phyloP scores from a whole-genome alignment of 441 rosid genomes.

The Pelargonium exstipulatum region DNA sequence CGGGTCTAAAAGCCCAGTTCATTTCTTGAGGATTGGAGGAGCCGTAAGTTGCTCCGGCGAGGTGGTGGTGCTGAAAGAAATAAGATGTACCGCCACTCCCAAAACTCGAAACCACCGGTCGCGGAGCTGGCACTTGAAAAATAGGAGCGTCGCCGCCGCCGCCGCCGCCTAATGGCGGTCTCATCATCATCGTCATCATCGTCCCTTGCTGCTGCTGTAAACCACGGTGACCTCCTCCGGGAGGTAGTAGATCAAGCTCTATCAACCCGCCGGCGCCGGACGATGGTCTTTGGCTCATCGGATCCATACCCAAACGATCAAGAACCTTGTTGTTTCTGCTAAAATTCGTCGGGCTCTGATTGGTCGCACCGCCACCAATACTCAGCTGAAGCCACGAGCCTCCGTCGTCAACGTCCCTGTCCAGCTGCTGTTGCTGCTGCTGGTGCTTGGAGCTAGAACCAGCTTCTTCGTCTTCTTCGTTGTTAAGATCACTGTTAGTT shows the following conservation, averaged over 20 bases:
- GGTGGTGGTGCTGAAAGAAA: conserved; percentile 46
- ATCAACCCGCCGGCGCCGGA: conserved; percentile 29
- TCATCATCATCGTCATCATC: no score
- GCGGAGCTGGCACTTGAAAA: conserved; percentile 31
- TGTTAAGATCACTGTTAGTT: conserved; percentile 46
- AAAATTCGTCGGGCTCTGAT: no score
- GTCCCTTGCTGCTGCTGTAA: no score
- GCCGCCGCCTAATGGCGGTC: background rate
- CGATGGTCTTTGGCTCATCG: no score
- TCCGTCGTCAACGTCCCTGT: conserved; percentile 25
- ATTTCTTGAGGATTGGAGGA: conserved; percentile 37
- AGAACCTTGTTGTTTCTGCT: conserved; percentile 25
- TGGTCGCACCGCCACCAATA: conserved; percentile 42
- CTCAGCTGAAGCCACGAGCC: conserved; percentile 76
- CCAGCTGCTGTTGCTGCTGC: no score
- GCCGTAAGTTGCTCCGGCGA: no score
- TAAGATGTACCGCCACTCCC: conserved; percentile 27
- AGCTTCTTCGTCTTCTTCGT: conserved; percentile 17
- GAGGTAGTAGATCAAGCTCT: conserved; percentile 73
- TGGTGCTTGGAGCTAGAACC: conserved; percentile 4
- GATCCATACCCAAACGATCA: no score
- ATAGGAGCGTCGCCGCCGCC: conserved; percentile 12
- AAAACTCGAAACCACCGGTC: conserved; percentile 22
- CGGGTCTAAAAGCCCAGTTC: conserved; percentile 59
- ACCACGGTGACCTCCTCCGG: background rate